Evolutionary conservation across 306 rosid genomes (phyloP), one percentile per base, ranked within the genome.

Genomic region (Cucumis hystrix): DNA sequence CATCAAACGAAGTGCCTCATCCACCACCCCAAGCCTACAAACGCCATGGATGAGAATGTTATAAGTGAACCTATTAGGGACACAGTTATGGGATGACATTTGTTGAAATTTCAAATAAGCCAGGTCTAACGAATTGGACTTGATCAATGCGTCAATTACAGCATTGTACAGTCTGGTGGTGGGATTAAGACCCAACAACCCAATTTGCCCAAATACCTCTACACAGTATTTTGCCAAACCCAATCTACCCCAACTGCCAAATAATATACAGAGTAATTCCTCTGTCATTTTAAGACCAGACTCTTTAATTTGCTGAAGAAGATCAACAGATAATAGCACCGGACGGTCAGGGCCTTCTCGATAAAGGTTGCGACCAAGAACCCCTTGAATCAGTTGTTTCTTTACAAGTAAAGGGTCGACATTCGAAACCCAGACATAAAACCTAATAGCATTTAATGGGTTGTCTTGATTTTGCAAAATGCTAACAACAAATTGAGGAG

Each of bases 201-300:
- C 87, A 18, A 94, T 78, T 72, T 94, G 96, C 57, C 85, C 84
- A 64, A 90, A 94, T 70, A 94, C 88, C 35, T 89, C 91, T 41
- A 82, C 70, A 75, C 91, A 91, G 74, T 91, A 91, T 16, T 86
- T 89, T 3, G 93, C 88, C 84, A 92, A 87, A 21, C 97, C 97
- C 70, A 94, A 86, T 77, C 84, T 91, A 17, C 98, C 98, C 97
- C 97, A 94, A 75, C 98, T 91, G 28, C 88, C 82, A 54, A 94
- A 73, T 79, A 93, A 81, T 25, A 87, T 30, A 71, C 89, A 90
- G 10, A 94, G 85, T 82, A 91, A 52, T 41, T 90, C 91, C 54
- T 88, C 91, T 1, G 85, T 79, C 54, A 94, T 82, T 68, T 54
- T 67, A 56, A 86, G 76, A 18, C 96, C 91, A 8, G 88, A 88